Evolutionary conservation across 2,329 filamentous ascomycete species (phyloP), one percentile per base, ranked within the genome.

Genomic region (Paecilomyces sp.): DNA sequence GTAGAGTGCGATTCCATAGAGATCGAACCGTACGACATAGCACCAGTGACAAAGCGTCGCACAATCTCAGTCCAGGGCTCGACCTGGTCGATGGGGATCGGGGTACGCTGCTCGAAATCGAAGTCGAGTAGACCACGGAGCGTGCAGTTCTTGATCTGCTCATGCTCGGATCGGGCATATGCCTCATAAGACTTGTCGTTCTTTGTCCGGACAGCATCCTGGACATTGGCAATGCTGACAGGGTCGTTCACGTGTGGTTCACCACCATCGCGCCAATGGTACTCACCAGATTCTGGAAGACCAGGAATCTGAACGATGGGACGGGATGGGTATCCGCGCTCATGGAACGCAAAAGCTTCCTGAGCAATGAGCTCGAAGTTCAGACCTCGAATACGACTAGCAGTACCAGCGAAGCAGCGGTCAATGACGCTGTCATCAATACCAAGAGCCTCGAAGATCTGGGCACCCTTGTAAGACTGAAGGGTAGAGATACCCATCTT

Each of bases 401-500:
- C 92, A 58, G 93, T 97, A 63, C 93, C 93, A 70, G 88, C 88
- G 80, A 97, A 97, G 82, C 92, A 97, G 67, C 91, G 88, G 73
- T 97, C 92, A 57, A 97, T 90, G 54, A 97, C 92, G 22, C 84
- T 83, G 74, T 96, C 92, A 70, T 97, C 92, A 34, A 97, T 87
- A 77, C 93, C 93, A 52, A 97, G 88, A 55, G 92, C 92, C 75
- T 97, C 93, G 67, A 97, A 97, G 65, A 97, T 97, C 80, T 97
- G 93, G 59, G 93, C 93, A 72, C 93, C 93, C 82, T 97, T 97
- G 82, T 97, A 97, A 66, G 89, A 93, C 71, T 93, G 91, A 54
- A 97, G 82, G 33, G 93, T 97, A 6, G 93, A 97, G 65, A 97
- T 97, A 80, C 93, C 93, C 93, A 97, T 97, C 83, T 97, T 97